These are phyloP conservation scores for Amanita molliuscula DNA, from an alignment of 768 basidiomycete species.

Conservation along the genomic window DNA sequence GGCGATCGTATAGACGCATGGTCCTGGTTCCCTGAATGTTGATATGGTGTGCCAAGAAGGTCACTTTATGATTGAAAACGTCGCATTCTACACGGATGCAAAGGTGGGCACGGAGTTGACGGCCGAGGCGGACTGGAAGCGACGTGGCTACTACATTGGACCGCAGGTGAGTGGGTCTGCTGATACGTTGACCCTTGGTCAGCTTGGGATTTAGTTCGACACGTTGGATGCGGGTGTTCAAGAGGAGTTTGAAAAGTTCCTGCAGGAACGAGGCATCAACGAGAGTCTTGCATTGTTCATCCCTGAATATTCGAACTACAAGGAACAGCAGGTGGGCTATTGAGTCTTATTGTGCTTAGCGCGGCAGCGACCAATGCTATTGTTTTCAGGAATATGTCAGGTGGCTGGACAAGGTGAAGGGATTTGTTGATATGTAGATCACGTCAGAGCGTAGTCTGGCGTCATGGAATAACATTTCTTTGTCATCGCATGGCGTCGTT, in stretches of 20 bases:
- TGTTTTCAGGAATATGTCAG: slow-evolving; percentile 72
- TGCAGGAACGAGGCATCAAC: slow-evolving; percentile 85
- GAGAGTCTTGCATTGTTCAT: slow-evolving; percentile 78
- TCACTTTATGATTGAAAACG: slow-evolving; percentile 78
- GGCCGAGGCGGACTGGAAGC: slow-evolving; percentile 89
- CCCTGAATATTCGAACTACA: slow-evolving; percentile 78
- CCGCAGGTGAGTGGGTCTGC: slow-evolving; percentile 47
- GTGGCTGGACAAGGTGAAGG: slow-evolving; percentile 80
- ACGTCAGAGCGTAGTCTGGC: neutral
- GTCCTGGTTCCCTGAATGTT: slow-evolving; percentile 61
- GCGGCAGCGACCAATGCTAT: neutral
- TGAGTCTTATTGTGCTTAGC: neutral
- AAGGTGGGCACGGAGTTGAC: slow-evolving; percentile 66
- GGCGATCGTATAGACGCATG: slow-evolving; percentile 26
- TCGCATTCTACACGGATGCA: slow-evolving; percentile 73
- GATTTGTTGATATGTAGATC: neutral
- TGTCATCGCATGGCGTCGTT: neutral
- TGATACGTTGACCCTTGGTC: neutral
- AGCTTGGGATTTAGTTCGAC: slow-evolving; percentile 50
- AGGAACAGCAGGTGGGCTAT: slow-evolving; percentile 80
- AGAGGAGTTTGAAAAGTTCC: slow-evolving; percentile 83
- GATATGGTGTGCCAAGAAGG: slow-evolving; percentile 77
- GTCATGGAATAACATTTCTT: neutral
- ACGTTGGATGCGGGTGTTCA: slow-evolving; percentile 82
- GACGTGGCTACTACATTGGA: slow-evolving; percentile 86